Evolutionary conservation across 768 basidiomycete species (phyloP).

Genomic region (Boletus sp.): DNA sequence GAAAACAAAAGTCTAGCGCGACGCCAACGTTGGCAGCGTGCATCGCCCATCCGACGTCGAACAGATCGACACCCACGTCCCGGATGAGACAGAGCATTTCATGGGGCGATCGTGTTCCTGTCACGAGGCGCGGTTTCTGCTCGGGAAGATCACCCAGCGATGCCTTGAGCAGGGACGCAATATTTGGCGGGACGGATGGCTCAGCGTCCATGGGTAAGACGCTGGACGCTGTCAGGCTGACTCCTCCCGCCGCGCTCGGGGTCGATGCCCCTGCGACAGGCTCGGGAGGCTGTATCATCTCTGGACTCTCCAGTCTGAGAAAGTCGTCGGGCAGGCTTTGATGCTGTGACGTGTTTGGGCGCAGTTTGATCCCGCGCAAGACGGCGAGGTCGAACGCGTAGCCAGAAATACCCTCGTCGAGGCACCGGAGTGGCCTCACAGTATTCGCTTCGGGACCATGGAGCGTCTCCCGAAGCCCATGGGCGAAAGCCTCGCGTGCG

Average conservation of each 20-base stretch:
- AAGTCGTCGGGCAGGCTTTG: slow-evolving; percentile 10
- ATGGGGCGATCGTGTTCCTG: slow-evolving; percentile 60
- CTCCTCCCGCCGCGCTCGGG: not conserved
- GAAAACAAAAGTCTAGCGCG: slow-evolving; percentile 78
- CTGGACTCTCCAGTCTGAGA: slow-evolving; percentile 11
- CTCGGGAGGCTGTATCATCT: slow-evolving; percentile 15
- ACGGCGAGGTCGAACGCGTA: slow-evolving; percentile 70
- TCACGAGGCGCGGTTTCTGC: slow-evolving; percentile 62
- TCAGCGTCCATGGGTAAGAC: not conserved
- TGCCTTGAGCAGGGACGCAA: slow-evolving; percentile 47
- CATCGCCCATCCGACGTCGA: slow-evolving; percentile 73
- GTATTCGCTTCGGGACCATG: slow-evolving; percentile 52
- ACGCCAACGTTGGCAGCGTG: slow-evolving; percentile 65
- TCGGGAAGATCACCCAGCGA: slow-evolving; percentile 56
- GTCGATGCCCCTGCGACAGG: slow-evolving; percentile 5
- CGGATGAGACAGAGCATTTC: slow-evolving; percentile 66
- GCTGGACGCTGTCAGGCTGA: not conserved
- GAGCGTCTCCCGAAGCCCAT: slow-evolving; percentile 52
- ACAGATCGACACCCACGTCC: slow-evolving; percentile 68
- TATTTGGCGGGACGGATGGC: not conserved
- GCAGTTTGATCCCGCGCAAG: slow-evolving; percentile 28
- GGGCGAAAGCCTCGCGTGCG: slow-evolving; percentile 65
- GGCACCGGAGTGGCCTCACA: slow-evolving; percentile 46
- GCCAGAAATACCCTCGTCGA: slow-evolving; percentile 69
- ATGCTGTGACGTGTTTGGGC: slow-evolving; percentile 14